These are phyloP conservation scores for Rhodofomes roseus DNA, from an alignment of 1,284 basidiomycete species.

Conservation along the genomic window DNA sequence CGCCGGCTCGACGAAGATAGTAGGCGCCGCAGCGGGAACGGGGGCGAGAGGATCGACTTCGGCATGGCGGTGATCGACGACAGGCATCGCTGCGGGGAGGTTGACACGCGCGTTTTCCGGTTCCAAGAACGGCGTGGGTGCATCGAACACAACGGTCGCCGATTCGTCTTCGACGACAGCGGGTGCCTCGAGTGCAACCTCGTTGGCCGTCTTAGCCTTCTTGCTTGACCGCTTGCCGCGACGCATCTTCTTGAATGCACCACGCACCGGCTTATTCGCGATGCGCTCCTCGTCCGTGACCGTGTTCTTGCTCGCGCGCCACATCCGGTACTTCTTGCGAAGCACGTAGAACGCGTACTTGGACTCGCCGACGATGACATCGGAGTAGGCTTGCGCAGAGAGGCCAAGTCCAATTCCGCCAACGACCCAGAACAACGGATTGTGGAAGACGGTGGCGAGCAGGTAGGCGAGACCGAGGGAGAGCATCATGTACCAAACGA, in stretches of 20 bases:
- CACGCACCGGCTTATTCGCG: neutral
- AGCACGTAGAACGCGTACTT: slow-evolving; percentile 14
- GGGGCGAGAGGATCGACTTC: neutral
- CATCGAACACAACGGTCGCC: neutral
- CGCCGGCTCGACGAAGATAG: neutral
- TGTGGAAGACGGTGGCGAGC: slow-evolving; percentile 13
- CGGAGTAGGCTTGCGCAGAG: slow-evolving; percentile 10
- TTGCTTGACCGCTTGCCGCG: neutral
- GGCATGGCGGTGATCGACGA: neutral
- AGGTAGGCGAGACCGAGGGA: slow-evolving; percentile 16
- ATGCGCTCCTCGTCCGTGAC: slow-evolving; percentile 12
- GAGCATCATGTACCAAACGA: slow-evolving; percentile 18
- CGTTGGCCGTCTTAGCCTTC: neutral
- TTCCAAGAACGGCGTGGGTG: neutral
- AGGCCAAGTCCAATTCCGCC: slow-evolving; percentile 6
- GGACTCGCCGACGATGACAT: slow-evolving; percentile 17
- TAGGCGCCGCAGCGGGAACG: neutral
- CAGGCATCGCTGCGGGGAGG: neutral
- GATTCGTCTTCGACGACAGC: neutral
- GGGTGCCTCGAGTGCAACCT: neutral
- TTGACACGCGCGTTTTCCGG: neutral
- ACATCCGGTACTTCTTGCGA: slow-evolving; percentile 7
- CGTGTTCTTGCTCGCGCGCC: slow-evolving; percentile 5
- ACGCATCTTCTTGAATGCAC: slow-evolving; percentile 3
- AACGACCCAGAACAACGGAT: slow-evolving; percentile 12